Evolutionary conservation across 2,329 filamentous ascomycete genomes (phyloP), one percentile per base, ranked within the genome.

Genomic region (Arthrobotrys entomopaga): DNA sequence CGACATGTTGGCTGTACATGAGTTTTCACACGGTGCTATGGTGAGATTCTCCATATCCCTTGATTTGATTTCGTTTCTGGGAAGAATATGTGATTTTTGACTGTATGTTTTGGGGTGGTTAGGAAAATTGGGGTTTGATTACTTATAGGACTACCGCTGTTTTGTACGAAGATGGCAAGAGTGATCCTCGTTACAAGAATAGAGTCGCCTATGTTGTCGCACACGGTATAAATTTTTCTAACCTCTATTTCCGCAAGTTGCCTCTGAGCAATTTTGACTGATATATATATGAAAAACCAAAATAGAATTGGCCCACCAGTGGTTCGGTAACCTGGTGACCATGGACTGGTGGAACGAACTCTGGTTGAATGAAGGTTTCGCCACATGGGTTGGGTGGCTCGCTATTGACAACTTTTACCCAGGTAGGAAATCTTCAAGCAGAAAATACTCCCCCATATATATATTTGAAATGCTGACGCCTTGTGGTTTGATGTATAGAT

Each of bases 321-420:
- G 93, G 93, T 97, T 97, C 79, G 93, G 93, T 42, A 96, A 97
- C 81, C 86, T 97, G 10, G 93, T 96, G 49, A 97, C 93, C 4
- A 97, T 97, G 93, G 92, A 96, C 81, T 97, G 93, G 92, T 95
- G 91, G 92, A 92, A 90, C 80, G 91, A 96, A 83, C 86, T 95
- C 46, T 97, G 93, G 93, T 86, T 96, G 60, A 96, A 96, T 80
- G 94, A 98, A 82, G 93, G 93, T 11, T 99, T 99, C 80, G 95
- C 95, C 48, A 99, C 95, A 2, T 98, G 94, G 94, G 94, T 97
- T 49, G 95, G 94, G 60, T 99, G 94, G 94, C 87, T 93, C 75
- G 93, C 93, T 8, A 88, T 93, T 70, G 92, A 98, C 80, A 87
- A 96, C 80, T 88, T 98, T 65, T 92, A 98, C 82, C 95, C 95